Base-by-base conservation (phyloP, 106 monocot genomes). In the Xerophyta viscosa region DNA sequence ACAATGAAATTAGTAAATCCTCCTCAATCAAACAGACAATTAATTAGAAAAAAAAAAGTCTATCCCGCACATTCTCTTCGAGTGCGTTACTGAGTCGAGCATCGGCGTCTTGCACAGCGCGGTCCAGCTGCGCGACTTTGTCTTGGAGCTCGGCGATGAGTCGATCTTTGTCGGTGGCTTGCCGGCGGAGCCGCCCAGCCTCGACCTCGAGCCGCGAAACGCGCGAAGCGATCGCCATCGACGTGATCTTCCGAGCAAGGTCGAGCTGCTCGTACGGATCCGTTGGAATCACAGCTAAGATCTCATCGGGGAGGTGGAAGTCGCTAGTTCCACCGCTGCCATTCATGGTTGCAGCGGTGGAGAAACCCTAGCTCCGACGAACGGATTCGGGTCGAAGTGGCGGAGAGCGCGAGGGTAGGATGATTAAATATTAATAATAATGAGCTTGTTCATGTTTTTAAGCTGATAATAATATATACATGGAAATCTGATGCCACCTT, bases 231-330 rank as follows among this genome's bases (percentile, higher is more conserved):
- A 93, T 75, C 25, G 93, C 93, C 83, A 88, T 69, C 65, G 87
- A 77, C 18, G 93, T 93, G 68, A 93, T 80, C 66, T 72, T 80
- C 61, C 87, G 62, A 17, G 93, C 93, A 33, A 93, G 58, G 62
- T 93, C 93, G 15, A 93, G 66, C 70, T 80, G 93, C 44, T 83
- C 87, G 61, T 80, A 77, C 1, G 87, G 87, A 58, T 88, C 93
- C 46, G 73, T 52, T 18, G 93, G 93, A 57, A 93, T 74, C 64
- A 87, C 84, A 1, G 83, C 54, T 37, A 93, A 63, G 67, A 93
- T 62, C 80, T 93, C 93, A 20, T 75, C 71, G 1, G 93, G 71
- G 10, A 93, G 63, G 47, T 60, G 47, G 66, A 81, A 84, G 46
- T 84, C 80, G 7, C 55, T 39, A 14, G 46, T 46, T 6, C 19